phyloP scores from a whole-genome alignment of 352 stramenopile genomes.

The Pythium phragmitis region DNA sequence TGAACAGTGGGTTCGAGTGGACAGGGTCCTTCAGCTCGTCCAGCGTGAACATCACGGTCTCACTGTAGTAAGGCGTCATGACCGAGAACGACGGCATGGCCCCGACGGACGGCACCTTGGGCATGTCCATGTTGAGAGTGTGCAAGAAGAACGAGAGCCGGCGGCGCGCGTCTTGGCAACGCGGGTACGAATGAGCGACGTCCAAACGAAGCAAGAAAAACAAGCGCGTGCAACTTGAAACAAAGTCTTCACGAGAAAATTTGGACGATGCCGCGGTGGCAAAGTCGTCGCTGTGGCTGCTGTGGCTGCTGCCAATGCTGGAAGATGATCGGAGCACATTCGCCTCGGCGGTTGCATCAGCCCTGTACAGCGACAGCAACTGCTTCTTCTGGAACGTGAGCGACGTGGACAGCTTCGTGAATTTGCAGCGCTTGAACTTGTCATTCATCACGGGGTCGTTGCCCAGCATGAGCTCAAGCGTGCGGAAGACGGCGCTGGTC shows the following conservation, averaged over 20 bases:
- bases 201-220: constrained; percentile 87
- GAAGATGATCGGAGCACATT: constrained; percentile 39
- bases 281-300: constrained; percentile 27
- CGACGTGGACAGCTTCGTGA: constrained; percentile 77
- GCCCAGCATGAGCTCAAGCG: constrained; percentile 81
- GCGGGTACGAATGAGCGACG: constrained; percentile 74
- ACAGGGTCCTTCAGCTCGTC: constrained; percentile 83
- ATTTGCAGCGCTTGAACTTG: constrained; percentile 58
- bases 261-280: constrained; percentile 30
- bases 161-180: constrained; percentile 82
- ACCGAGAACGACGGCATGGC: constrained; percentile 89
- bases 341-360: constrained; percentile 56
- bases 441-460: constrained; percentile 82
- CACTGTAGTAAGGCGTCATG: constrained; percentile 89
- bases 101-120: constrained; percentile 70
- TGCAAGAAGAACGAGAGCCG: constrained; percentile 91
- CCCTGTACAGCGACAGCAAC: constrained; percentile 53
- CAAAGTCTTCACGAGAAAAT: constrained; percentile 77
- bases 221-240: constrained; percentile 72
- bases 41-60: constrained; percentile 82
- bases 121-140: constrained; percentile 87
- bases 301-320: constrained; percentile 13
- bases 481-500: constrained; percentile 75
- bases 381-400: constrained; percentile 79
- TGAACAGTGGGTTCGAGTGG: constrained; percentile 81